Base-by-base conservation (phyloP, 352 stramenopile genomes). In the Pythium sp. region DNA sequence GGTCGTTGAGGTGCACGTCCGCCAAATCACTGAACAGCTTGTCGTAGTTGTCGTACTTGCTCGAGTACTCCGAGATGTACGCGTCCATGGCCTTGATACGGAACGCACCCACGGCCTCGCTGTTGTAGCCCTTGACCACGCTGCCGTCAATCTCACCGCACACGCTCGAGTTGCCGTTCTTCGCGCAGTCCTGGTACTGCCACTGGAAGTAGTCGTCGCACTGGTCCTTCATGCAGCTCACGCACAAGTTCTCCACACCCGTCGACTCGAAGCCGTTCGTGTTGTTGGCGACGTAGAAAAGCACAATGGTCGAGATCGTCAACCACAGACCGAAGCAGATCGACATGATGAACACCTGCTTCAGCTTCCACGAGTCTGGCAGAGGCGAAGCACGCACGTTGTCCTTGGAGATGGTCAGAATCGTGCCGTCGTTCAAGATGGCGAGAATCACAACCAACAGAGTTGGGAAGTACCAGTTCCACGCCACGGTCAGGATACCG, bases 381-480 rank as follows among this genome's bases (percentile, higher is more conserved):
- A 77, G 70, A 30, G 80, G 83, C 65, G 78, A 87, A 24, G 83
- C 76, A 53, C 78, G 78, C 63, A 90, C 86, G 62, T 92, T 89
- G 64, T 92, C 82, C 73, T 91, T 89, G 15, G 86, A 88, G 65
- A 92, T 92, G 24, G 86, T 91, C 73, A 91, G 72, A 64, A 94
- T 92, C 57, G 84, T 91, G 62, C 92, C 87, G 70, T 97, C 90
- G 82, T 98, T 97, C 62, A 97, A 67, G 55, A 98, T 87, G 26
- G 91, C 92, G 28, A 98, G 72, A 62, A 98, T 89, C 64, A 98
- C 92, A 22, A 98, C 82, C 61, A 95, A 73, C 28, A 97, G 74
- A 28, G 90, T 89, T 58, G 94, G 80, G 63, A 98, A 92, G 71
- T 92, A 90, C 79, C 88, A 97, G 72, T 95, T 93, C 70, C 84